phyloP scores from a whole-genome alignment of 306 rosid genomes.

The Lagenaria siceraria region DNA sequence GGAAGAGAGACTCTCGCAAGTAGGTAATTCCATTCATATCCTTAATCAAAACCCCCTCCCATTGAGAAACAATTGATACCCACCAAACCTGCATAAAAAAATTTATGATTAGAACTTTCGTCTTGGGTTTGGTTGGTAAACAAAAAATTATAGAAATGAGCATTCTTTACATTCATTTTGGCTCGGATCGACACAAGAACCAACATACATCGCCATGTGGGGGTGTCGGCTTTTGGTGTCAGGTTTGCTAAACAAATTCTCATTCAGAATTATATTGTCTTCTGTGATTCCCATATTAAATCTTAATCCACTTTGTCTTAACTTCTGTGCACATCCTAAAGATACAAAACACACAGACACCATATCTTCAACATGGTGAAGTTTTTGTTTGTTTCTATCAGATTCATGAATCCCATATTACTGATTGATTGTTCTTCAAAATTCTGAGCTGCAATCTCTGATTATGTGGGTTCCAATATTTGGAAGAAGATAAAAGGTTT shows the following conservation, averaged over 20 bases:
- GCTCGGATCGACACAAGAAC: neutral
- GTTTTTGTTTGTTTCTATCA: neutral
- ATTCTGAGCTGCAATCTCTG: neutral
- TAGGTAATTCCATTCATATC: neutral
- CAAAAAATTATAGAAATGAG: neutral
- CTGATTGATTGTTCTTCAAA: neutral
- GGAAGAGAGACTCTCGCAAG: constrained; percentile 11
- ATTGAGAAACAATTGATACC: neutral
- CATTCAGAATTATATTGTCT: neutral
- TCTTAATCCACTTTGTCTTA: neutral
- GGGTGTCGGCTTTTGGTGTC: neutral
- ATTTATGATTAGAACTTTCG: neutral
- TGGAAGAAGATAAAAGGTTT: neutral
- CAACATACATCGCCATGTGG: neutral
- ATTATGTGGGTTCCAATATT: neutral
- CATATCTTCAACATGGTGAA: neutral
- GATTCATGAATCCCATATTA: neutral
- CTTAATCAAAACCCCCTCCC: neutral
- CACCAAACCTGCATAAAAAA: neutral
- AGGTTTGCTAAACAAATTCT: neutral
- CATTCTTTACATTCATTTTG: constrained; percentile 4
- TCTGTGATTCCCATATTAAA: neutral
- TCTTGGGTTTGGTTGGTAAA: neutral
- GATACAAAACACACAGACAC: neutral
- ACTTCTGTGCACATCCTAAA: neutral